These are phyloP conservation scores for Coniella vitis DNA, from an alignment of 2,329 filamentous ascomycete species.

Conservation along the genomic window DNA sequence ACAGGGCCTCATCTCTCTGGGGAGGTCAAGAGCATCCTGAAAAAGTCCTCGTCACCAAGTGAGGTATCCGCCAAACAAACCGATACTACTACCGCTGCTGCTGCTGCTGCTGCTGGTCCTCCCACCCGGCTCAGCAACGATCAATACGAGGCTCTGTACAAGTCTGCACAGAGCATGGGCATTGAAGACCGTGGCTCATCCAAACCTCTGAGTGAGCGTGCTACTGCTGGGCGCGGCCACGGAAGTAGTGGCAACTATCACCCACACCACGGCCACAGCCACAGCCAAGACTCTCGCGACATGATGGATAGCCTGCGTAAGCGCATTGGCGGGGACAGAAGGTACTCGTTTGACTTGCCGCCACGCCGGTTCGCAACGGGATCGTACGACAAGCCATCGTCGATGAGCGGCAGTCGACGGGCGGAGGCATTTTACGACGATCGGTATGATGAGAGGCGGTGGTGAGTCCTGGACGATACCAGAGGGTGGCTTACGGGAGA, in stretches of 20 bases:
- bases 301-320: constrained; percentile 2
- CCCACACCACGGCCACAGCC: too few species aligned
- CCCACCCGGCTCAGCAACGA: constrained; percentile 8
- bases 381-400: constrained; percentile 10
- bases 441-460: not conserved
- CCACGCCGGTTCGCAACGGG: constrained; percentile 8
- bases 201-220: constrained; percentile 4
- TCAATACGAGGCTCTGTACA: constrained; percentile 11
- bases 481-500: too few species aligned
- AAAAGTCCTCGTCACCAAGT: not conserved
- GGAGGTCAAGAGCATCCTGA: constrained; percentile 15
- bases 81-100: not conserved
- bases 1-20: constrained; percentile 9
- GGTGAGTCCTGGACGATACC: not conserved
- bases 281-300: constrained; percentile 8
- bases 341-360: constrained; percentile 13
- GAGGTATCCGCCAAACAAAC: not conserved
- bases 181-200: constrained; percentile 9
- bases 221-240: too few species aligned
- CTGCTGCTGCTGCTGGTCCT: constrained; percentile 10
- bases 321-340: not conserved
- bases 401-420: constrained; percentile 4
- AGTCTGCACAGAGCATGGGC: constrained; percentile 8
- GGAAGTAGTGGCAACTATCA: too few species aligned
- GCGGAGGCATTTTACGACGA: constrained; percentile 15